These are phyloP conservation scores for Handroanthus guayacan DNA, from an alignment of 257 asterid genomes.

Conservation along the genomic window DNA sequence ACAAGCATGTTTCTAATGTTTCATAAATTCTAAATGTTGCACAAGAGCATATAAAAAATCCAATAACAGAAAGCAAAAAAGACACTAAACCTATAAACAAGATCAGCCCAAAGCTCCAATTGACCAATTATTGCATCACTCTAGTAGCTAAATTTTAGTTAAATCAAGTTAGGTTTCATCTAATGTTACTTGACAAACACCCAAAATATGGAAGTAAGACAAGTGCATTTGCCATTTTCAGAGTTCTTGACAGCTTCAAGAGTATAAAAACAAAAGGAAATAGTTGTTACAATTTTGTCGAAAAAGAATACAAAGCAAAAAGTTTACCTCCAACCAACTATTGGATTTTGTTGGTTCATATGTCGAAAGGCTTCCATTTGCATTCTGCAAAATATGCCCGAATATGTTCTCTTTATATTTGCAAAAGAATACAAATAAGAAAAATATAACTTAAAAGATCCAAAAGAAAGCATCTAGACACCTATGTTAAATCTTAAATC, in stretches of 20 bases:
- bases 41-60: not conserved
- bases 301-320: constrained; percentile 28
- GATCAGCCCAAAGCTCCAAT: too few species aligned
- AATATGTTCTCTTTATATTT: constrained; percentile 42
- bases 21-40: constrained; percentile 15
- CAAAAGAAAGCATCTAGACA: constrained; percentile 25
- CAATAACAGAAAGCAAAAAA: not conserved
- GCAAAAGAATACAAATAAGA: not conserved
- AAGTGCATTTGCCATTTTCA: not conserved
- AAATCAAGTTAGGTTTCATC: too few species aligned
- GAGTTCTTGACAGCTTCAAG: constrained; percentile 18
- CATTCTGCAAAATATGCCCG: constrained; percentile 66
- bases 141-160: too few species aligned
- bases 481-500: not conserved
- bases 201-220: too few species aligned
- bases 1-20: constrained; percentile 22
- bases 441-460: constrained; percentile 21
- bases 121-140: too few species aligned
- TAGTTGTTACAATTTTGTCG: constrained; percentile 10
- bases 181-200: too few species aligned
- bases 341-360: constrained; percentile 98
- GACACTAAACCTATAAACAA: not conserved
- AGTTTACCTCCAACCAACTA: constrained; percentile 94
- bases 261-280: constrained; percentile 4
- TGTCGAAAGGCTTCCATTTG: constrained; percentile 89